phyloP scores from a whole-genome alignment of 2,329 filamentous ascomycete species.

The Orbilia oligospora region DNA sequence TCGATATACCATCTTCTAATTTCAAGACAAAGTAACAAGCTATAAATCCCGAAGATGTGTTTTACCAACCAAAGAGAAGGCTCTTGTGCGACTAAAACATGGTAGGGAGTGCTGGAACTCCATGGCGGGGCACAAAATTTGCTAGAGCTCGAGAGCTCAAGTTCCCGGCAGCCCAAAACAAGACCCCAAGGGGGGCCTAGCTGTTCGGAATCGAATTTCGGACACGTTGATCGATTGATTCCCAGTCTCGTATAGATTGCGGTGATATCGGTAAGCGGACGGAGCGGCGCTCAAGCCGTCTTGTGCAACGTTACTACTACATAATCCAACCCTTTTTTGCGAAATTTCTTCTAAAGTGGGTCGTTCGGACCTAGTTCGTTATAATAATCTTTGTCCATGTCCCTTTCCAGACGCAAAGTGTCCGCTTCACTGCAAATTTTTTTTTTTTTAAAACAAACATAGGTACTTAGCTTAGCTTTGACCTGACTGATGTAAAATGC shows the following conservation, averaged over 20 bases:
- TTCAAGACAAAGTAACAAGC: slow-evolving; percentile 6
- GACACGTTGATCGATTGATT: slow-evolving; percentile 25
- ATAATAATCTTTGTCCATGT: slow-evolving; percentile 29
- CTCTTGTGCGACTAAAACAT: slow-evolving; percentile 25
- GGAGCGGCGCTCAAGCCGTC: slow-evolving; percentile 26
- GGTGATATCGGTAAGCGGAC: slow-evolving; percentile 45
- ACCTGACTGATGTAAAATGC: slow-evolving; percentile 29
- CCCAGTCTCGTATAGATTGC: background rate
- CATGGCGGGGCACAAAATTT: background rate
- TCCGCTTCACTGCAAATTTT: background rate
- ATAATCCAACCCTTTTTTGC: slow-evolving; percentile 8
- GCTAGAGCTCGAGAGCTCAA: slow-evolving; percentile 52
- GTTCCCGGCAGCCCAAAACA: background rate
- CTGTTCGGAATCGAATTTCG: slow-evolving; percentile 25
- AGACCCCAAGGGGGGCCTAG: background rate
- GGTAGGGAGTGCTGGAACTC: slow-evolving; percentile 27
- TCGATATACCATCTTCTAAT: background rate
- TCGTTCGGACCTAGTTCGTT: slow-evolving; percentile 24
- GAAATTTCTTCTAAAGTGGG: slow-evolving; percentile 10
- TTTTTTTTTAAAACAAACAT: background rate
- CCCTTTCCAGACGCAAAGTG: background rate
- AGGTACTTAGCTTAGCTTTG: no score
- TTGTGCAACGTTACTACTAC: slow-evolving; percentile 41
- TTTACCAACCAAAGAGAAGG: background rate
- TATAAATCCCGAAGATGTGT: background rate